Percentiles rank a stretch among this genome's conserved stretches.
These are phyloP conservation scores for Sordariomycetes sp. DNA, from an alignment of 2,329 filamentous ascomycete species.

Conservation along the genomic window DNA sequence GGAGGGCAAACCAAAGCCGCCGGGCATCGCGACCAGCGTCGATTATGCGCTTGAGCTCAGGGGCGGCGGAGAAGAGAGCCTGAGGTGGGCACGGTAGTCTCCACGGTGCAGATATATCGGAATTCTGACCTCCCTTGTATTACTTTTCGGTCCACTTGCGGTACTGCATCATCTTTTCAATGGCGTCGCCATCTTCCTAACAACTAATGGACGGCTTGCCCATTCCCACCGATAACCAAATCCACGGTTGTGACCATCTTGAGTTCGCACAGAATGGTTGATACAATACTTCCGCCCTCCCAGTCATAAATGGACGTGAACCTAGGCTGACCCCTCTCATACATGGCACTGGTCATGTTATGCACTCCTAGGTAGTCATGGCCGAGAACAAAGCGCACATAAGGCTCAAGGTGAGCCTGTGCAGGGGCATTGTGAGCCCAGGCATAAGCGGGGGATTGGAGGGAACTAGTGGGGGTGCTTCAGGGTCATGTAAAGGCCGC, in stretches of 20 bases:
- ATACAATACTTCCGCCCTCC: conserved; percentile 18
- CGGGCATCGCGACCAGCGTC: conserved; percentile 15
- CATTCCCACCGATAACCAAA: conserved; percentile 9
- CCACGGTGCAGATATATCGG: no score
- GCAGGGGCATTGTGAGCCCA: no score
- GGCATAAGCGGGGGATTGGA: no score
- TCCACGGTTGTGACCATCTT: conserved; percentile 9
- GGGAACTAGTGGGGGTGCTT: no score
- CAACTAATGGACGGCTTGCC: conserved; percentile 12
- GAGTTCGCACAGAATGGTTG: conserved; percentile 17
- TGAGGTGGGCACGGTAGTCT: no score
- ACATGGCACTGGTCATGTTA: conserved; percentile 8
- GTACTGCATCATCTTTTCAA: conserved; percentile 9
- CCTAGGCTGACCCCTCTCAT: conserved; percentile 7
- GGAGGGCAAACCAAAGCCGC: conserved; percentile 16
- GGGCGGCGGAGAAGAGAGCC: conserved; percentile 9
- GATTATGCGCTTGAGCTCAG: conserved; percentile 12
- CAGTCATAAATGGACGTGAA: conserved; percentile 20
- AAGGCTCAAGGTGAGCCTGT: no score
- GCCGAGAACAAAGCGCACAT: conserved; percentile 20
- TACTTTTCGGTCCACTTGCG: conserved; percentile 13
- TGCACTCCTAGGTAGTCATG: conserved; percentile 12
- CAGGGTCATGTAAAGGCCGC: no score
- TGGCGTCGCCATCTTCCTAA: conserved; percentile 7
- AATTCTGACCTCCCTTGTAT: conserved; percentile 9